Percentiles rank a stretch among this genome's conserved stretches.
These are phyloP conservation scores for Pythium grandisporangium DNA, from an alignment of 352 stramenopile genomes.

Conservation along the genomic window DNA sequence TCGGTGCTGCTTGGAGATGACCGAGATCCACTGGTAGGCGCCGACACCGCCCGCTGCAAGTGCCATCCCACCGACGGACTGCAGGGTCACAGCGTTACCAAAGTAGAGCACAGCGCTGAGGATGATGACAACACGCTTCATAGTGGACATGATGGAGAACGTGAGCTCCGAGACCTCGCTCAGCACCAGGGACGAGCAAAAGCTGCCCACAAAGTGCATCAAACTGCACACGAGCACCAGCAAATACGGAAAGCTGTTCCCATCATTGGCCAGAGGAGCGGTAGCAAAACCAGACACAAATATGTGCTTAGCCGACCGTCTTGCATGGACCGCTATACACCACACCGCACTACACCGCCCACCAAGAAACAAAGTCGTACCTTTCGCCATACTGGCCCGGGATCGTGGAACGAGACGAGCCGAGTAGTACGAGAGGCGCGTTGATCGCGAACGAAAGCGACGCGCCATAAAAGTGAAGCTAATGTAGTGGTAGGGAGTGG, in stretches of 20 bases:
- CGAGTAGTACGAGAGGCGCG: conserved; percentile 59
- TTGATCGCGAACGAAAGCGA: conserved; percentile 83
- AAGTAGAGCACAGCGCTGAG: conserved; percentile 82
- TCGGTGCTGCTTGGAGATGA: conserved; percentile 35
- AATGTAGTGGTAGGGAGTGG: too few relatives aligned
- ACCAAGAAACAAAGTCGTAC: too few relatives aligned
- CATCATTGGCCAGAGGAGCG: too few relatives aligned
- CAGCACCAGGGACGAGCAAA: conserved; percentile 73
- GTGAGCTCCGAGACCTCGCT: conserved; percentile 83
- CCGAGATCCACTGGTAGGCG: conserved; percentile 74
- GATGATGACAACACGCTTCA: conserved; percentile 86
- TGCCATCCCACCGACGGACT: conserved; percentile 66
- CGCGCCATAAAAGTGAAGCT: conserved; percentile 85
- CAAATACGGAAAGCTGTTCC: conserved; percentile 62
- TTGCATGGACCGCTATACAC: too few relatives aligned
- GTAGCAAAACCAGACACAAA: conserved; percentile 3
- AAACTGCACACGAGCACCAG: conserved; percentile 70
- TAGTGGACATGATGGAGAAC: conserved; percentile 87
- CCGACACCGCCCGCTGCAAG: conserved; percentile 66
- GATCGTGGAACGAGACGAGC: conserved; percentile 23
- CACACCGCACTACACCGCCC: too few relatives aligned
- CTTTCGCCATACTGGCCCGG: too few relatives aligned
- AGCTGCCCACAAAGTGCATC: conserved; percentile 78
- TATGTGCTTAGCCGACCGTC: not conserved
- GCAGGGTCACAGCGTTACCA: conserved; percentile 58